Percentiles rank a stretch among this genome's conserved stretches.
Conservation (phyloP, 2,329 filamentous ascomycete species). For the Curvularia verruculosa region DNA sequence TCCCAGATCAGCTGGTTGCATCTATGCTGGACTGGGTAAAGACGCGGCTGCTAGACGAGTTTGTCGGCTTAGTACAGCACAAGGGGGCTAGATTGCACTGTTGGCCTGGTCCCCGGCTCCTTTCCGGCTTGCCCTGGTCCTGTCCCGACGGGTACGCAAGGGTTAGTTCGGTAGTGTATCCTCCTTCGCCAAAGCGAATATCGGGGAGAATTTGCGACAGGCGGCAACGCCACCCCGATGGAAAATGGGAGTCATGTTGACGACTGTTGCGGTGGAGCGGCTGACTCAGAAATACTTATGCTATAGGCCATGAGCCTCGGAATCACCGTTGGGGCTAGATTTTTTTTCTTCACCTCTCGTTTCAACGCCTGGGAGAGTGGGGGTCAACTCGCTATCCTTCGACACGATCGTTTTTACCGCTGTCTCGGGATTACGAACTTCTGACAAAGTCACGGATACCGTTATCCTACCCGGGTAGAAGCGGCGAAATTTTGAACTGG, state of each 20-base stretch:
- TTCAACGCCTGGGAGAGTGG: constrained; percentile 3
- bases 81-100: constrained; percentile 8
- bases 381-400: not conserved
- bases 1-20: not conserved
- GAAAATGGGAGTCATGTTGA: constrained; percentile 8
- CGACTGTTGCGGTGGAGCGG: constrained; percentile 6
- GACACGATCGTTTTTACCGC: constrained; percentile 8
- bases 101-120: not conserved
- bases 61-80: constrained; percentile 3
- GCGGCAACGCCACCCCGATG: constrained; percentile 1
- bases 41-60: constrained; percentile 7
- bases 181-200: not conserved
- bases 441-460: constrained; percentile 4
- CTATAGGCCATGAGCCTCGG: not conserved
- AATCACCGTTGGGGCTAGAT: not conserved
- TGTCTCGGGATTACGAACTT: constrained; percentile 1
- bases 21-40: not conserved
- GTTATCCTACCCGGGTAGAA: constrained; percentile 12
- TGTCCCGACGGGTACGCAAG: constrained; percentile 10
- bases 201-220: constrained; percentile 3
- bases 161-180: not conserved
- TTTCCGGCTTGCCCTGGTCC: not conserved
- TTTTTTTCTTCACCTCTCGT: not conserved
- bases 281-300: constrained; percentile 12
- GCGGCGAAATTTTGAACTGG: constrained; percentile 7